These are phyloP conservation scores for Cadophora sp. DNA, from an alignment of 2,329 filamentous ascomycete genomes.

Conservation along the genomic window DNA sequence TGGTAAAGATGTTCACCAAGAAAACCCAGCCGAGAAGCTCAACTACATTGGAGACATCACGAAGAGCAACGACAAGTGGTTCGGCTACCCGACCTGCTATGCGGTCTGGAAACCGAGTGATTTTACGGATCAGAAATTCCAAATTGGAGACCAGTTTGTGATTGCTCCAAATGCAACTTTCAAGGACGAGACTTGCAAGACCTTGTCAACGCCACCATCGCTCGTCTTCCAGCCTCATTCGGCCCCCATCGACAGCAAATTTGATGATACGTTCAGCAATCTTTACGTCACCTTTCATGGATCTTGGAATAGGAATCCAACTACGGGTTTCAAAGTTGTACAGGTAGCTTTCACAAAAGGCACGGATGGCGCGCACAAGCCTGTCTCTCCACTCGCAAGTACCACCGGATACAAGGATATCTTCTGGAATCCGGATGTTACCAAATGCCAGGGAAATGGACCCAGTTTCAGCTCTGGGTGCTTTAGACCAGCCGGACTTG, in stretches of 20 bases:
- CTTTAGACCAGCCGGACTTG: conserved; percentile 31
- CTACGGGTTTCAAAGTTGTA: conserved; percentile 56
- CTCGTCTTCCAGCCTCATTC: conserved; percentile 71
- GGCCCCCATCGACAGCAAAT: conserved; percentile 75
- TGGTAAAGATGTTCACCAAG: conserved; percentile 55
- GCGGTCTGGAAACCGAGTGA: conserved; percentile 65
- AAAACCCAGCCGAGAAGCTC: conserved; percentile 79
- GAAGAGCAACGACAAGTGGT: conserved; percentile 57
- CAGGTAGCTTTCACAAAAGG: conserved; percentile 46
- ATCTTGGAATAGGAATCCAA: conserved; percentile 27
- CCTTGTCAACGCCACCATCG: conserved; percentile 54
- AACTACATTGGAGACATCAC: conserved; percentile 58
- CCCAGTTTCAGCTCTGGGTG: conserved; percentile 30
- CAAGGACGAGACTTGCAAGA: conserved; percentile 53
- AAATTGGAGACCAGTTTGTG: conserved; percentile 58
- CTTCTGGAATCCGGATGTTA: conserved; percentile 59
- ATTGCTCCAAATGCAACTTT: conserved; percentile 46
- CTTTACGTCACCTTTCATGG: conserved; percentile 66
- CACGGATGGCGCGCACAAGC: conserved; percentile 54
- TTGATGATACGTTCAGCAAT: conserved; percentile 60
- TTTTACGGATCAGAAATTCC: conserved; percentile 50
- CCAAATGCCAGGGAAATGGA: conserved; percentile 31
- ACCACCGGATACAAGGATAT: conserved; percentile 56
- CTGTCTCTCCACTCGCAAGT: conserved; percentile 51
- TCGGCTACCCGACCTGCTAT: conserved; percentile 75